Evolutionary conservation across 139 green algal genomes (phyloP), one percentile per base, ranked within the genome.

Genomic region (Chara braunii): DNA sequence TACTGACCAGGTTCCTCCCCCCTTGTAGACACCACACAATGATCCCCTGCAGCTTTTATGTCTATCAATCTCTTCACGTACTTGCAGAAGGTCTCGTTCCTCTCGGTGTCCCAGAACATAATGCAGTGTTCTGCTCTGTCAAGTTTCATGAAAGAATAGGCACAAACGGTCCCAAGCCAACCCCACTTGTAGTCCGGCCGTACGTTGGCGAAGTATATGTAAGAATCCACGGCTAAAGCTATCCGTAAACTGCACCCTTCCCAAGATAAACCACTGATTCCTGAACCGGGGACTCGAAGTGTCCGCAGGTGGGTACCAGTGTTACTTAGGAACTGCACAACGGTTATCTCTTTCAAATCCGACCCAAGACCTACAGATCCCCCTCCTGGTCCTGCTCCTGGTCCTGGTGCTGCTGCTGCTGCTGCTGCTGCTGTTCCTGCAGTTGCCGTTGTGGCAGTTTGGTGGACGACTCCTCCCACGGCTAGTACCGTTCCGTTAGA

Each of bases 141-240:
- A 1, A 80, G 69, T 51, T 79, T 77, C 51, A 42, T 80, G 68
- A 85, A 88, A 9, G 86, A 83, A 61, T 89, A 92, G 57, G 88
- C 85, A 34, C 89, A 59, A n/a, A 85, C 90, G 68, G 77, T 82
- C 65, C 75, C 81, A 64, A 92, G 87, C 65, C 79, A 88, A 40
- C 65, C 81, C 86, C 86, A 92, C 59, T 65, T 63, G 66, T 83
- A 78, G 37, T 67, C 52, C 3, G 73, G 78, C 28, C 80, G 56
- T 51, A 92, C 78, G 52, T 84, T 90, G 45, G 85, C 81, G 64
- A 92, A 89, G 75, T 87, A 88, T 12, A 92, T 65, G 57, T 78
- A 84, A 3, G 72, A 80, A 43, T 86, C 86, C n/a, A 92, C 86
- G 0, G 80, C 77, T 30, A 90, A 73, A 2, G 80, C 79, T 35